phyloP scores from a whole-genome alignment of 306 rosid genomes.

The Vigna reflexopilosa region DNA sequence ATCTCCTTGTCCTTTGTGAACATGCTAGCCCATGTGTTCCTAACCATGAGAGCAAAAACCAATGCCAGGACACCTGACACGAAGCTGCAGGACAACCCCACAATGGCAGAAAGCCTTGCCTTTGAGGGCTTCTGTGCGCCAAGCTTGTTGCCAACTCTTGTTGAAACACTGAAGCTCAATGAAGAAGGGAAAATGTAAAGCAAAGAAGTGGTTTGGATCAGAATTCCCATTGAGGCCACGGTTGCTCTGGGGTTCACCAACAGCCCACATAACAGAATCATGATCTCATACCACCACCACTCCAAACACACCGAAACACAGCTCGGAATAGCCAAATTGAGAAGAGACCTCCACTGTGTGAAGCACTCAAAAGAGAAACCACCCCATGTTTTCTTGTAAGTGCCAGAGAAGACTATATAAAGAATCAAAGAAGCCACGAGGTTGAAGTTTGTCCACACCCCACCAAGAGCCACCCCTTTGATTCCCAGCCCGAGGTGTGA shows the following conservation, averaged over 20 bases:
- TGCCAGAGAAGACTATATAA: slow-evolving; percentile 60
- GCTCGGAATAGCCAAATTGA: slow-evolving; percentile 80
- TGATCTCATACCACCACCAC: slow-evolving; percentile 99
- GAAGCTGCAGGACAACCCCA: slow-evolving; percentile 75
- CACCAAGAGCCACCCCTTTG: slow-evolving; percentile 81
- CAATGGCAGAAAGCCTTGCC: slow-evolving; percentile 74
- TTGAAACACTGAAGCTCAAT: slow-evolving; percentile 84
- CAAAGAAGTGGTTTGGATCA: slow-evolving; percentile 85
- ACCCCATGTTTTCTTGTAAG: slow-evolving; percentile 71
- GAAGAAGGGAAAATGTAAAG: slow-evolving; percentile 91
- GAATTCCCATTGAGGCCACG: slow-evolving; percentile 92
- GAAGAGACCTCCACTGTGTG: slow-evolving; percentile 62
- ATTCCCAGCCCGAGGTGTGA: slow-evolving; percentile 63
- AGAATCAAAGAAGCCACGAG: slow-evolving; percentile 66
- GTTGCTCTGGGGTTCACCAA: slow-evolving; percentile 68
- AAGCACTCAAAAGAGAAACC: slow-evolving; percentile 70
- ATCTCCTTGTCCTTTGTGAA: slow-evolving; percentile 77
- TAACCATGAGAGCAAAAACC: slow-evolving; percentile 63
- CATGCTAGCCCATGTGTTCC: slow-evolving; percentile 83
- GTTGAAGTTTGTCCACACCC: slow-evolving; percentile 78
- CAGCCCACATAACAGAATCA: slow-evolving; percentile 83
- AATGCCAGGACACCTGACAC: slow-evolving; percentile 67
- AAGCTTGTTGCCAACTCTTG: slow-evolving; percentile 82
- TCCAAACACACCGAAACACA: slow-evolving; percentile 92
- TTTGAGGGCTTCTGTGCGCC: slow-evolving; percentile 75